phyloP scores from a whole-genome alignment of 2,329 filamentous ascomycete genomes.

The Colletotrichum ledebouriae region DNA sequence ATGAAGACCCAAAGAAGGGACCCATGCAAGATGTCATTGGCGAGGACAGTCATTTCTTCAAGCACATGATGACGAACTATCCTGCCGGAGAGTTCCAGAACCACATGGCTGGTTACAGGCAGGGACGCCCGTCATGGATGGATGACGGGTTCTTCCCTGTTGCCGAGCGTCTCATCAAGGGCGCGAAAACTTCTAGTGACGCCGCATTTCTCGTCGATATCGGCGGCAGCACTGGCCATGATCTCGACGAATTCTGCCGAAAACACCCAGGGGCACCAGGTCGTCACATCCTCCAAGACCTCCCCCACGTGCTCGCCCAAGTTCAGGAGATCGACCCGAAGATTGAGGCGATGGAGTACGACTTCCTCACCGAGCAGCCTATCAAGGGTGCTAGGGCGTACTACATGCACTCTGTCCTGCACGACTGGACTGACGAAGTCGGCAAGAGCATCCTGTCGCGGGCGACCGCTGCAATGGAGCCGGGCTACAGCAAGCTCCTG shows the following conservation, averaged over 20 bases:
- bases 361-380: conserved; percentile 44
- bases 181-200: conserved; percentile 22
- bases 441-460: conserved; percentile 37
- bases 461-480: conserved; percentile 41
- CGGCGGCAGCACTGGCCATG: conserved; percentile 47
- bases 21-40: conserved; percentile 26
- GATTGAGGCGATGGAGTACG: conserved; percentile 48
- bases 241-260: conserved; percentile 44
- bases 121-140: conserved; percentile 37
- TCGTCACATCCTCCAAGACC: conserved; percentile 46
- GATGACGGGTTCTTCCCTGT: conserved; percentile 44
- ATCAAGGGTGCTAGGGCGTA: conserved; percentile 38
- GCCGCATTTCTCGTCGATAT: conserved; percentile 44
- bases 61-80: conserved; percentile 31
- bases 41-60: conserved; percentile 21
- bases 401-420: conserved; percentile 40
- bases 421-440: conserved; percentile 43
- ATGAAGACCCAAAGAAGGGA: not conserved
- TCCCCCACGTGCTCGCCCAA: conserved; percentile 44
- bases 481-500: conserved; percentile 41
- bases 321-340: conserved; percentile 41
- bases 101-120: conserved; percentile 26
- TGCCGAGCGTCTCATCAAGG: conserved; percentile 46
- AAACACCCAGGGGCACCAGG: conserved; percentile 43
- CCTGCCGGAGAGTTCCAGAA: conserved; percentile 27